Evolutionary conservation across 2,329 filamentous ascomycete genomes (phyloP), one percentile per base, ranked within the genome.

Genomic region (Colletotrichum chlorophyti): DNA sequence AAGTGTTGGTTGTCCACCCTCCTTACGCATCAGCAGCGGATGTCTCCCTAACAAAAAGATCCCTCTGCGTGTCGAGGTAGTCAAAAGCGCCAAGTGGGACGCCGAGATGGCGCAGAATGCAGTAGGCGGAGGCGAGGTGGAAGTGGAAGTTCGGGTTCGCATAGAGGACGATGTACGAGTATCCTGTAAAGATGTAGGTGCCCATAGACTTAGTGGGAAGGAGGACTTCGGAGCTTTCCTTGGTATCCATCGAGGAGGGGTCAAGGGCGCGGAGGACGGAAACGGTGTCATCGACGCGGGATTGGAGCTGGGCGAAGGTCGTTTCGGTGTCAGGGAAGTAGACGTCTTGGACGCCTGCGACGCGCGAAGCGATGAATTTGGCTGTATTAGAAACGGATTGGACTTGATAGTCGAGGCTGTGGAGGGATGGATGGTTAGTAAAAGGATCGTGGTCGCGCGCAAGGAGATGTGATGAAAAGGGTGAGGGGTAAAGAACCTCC

Each of bases 91-190:
- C 84, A 26, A 89, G 17, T 1, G 77, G 77, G n/a, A 87, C 81
- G 0, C 85, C 85, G 68, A 81, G 76, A 45, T 73, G 74, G 41
- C 86, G 73, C 64, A 89, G 65, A 46, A 89, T 81, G 6, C 68
- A 74, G 68, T 88, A 88, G 6, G 81, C 79, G 9, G 78, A 84
- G 17, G 72, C 76, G 6, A 82, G 61, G 65, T 89, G 86, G 67
- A 89, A 89, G 69, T 77, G 85, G 65, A 87, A 78, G 66, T 88
- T 87, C 10, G 85, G 84, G 15, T 85, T 65, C 1, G 71, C 74
- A 65, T 76, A 80, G 3, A 69, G 66, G 21, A 70, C 64, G 9
- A 82, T 63, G 63, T 83, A 85, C 0, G 69, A 64, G 53, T 74
- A 63, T 0, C 71, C 77, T 2, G 65, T 68, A 51, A 71, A 71